Percentiles rank a stretch among this genome's conserved stretches.
Evolutionary conservation across 108 stramenopile species (phyloP).

Genomic region (Cylindrotheca closterium): DNA sequence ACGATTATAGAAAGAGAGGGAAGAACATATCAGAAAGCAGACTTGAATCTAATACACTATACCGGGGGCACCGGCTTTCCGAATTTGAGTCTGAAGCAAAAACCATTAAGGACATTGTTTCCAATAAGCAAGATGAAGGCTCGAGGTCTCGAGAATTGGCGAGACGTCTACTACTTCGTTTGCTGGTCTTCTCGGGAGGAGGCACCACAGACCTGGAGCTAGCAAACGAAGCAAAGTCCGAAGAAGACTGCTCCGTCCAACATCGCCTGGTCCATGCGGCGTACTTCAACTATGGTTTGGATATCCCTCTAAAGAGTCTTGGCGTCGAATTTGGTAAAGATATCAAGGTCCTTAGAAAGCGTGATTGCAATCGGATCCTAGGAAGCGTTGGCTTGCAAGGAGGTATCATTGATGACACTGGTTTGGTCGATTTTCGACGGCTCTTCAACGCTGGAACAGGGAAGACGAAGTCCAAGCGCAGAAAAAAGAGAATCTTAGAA

Average conservation of each 20-base stretch:
- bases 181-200: constrained; percentile 79
- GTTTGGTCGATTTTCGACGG: constrained; percentile 39
- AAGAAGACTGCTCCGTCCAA: constrained; percentile 13
- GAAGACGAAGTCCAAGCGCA: constrained; percentile 9
- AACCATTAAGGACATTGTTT: constrained; percentile 22
- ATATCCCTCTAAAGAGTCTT: constrained; percentile 20
- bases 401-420: constrained; percentile 42
- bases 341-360: constrained; percentile 4
- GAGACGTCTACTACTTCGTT: constrained; percentile 39
- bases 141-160: constrained; percentile 35
- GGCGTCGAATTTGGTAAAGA: not conserved
- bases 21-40: constrained; percentile 32
- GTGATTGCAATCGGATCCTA: constrained; percentile 37
- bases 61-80: constrained; percentile 68
- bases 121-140: not conserved
- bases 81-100: constrained; percentile 65
- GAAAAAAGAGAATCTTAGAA: constrained; percentile 41
- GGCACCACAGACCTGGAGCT: constrained; percentile 62
- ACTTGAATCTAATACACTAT: constrained; percentile 67
- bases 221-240: constrained; percentile 2
- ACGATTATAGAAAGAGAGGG: constrained; percentile 45
- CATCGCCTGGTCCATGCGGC: constrained; percentile 44
- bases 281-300: constrained; percentile 73
- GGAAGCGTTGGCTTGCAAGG: constrained; percentile 33
- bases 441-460: constrained; percentile 35